phyloP scores from a whole-genome alignment of 2,329 filamentous ascomycete species.

The Monilinia aucupariae region DNA sequence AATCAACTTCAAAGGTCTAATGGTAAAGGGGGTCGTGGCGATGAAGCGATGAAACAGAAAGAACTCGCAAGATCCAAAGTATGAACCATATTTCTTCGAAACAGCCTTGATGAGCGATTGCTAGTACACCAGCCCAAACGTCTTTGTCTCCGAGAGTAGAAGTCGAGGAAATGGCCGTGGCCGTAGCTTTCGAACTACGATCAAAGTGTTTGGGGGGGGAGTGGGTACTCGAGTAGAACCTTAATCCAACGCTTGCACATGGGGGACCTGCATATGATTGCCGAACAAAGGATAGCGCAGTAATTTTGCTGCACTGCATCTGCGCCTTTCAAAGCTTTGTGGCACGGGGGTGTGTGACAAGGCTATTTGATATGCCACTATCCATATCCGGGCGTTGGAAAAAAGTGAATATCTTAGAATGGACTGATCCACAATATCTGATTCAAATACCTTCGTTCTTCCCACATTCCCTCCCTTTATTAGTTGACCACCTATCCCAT shows the following conservation, averaged over 20 bases:
- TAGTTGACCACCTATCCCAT: not conserved
- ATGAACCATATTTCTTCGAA: not conserved
- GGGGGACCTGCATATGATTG: not conserved
- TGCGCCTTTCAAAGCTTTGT: not conserved
- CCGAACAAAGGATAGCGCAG: conserved; percentile 6
- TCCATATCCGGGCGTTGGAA: not conserved
- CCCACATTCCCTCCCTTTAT: not conserved
- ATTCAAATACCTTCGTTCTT: conserved; percentile 6
- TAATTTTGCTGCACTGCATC: not conserved
- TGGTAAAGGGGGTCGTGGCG: not conserved
- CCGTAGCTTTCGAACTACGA: not conserved
- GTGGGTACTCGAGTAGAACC: not conserved
- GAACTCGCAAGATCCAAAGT: not conserved
- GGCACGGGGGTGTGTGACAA: not conserved
- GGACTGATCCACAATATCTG: conserved; percentile 7
- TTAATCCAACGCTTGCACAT: conserved; percentile 3
- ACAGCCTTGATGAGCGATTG: not conserved
- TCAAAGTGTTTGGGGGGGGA: conserved; percentile 5
- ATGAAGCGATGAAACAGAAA: not conserved
- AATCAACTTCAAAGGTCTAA: not conserved
- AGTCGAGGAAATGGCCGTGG: not conserved
- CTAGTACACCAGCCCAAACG: not conserved
- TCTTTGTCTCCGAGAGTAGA: not conserved
- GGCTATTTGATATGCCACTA: not conserved
- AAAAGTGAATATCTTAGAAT: conserved; percentile 11